Evolutionary conservation across 768 basidiomycete species (phyloP), one percentile per base, ranked within the genome.

Genomic region (Russula griseocarnosa): DNA sequence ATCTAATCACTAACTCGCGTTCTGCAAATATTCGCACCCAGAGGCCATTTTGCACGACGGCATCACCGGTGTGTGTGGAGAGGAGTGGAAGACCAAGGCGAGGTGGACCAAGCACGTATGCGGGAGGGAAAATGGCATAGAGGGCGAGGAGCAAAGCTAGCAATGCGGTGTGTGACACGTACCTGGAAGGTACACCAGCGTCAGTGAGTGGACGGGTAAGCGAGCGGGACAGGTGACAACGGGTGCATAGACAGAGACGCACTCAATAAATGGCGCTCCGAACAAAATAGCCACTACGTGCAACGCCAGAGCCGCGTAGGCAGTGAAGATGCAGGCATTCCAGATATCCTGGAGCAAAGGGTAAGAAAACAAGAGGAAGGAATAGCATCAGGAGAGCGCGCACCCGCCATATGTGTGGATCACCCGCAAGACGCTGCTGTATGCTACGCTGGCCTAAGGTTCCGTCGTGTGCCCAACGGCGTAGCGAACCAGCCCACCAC

Each of bases 1-100:
- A 8, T 22, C 30, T 20, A 34, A 24, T 22, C 4, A 86, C 92
- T 73, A 71, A 96, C 94, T 82, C 81, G 65, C 90, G 76, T 67
- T 94, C 89, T 54, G 83, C 88, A 71, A 95, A 94, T 46, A 98
- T 77, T 55, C 90, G 82, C 26, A 84, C 79, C 88, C 92, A 92
- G 7, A 82, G 82, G 71, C 86, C 79, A 49, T 87, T 80, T 51
- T 79, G 81, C 58, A 83, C 73, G 40, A 85, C 70, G 1, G 86
- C 78, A 18, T 74, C 71, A 8, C 78, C 74, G 52, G 77, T 75
- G 6, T 34, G 11, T 22, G 72, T 73, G 16, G 57, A 53, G n/a
- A 62, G 58, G 65, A 64, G 11, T 50, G 65, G 55, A 68, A 67
- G 44, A 22, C 44, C 24, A 74, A 73, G 18, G 83, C 67, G 42